These are phyloP conservation scores for Sphaerosporella brunnea DNA, from an alignment of 495 filamentous ascomycete species.

Conservation along the genomic window DNA sequence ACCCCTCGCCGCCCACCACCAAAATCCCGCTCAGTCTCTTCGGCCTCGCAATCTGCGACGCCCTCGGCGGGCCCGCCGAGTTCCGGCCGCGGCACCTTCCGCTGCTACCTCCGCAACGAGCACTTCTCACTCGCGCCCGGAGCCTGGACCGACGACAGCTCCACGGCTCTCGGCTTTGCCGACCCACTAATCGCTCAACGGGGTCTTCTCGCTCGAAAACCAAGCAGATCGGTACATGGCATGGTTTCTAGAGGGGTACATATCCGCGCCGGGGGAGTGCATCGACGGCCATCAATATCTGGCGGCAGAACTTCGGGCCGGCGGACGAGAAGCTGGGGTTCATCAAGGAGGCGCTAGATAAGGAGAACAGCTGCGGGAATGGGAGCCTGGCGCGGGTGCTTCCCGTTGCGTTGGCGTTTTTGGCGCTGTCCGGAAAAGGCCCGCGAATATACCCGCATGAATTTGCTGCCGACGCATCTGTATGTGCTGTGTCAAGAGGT, in stretches of 20 bases:
- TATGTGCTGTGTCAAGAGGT: conserved; percentile 28
- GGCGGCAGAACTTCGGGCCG: too few relatives aligned
- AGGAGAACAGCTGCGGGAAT: conserved; percentile 28
- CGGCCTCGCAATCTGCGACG: conserved; percentile 32
- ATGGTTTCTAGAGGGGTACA: conserved; percentile 29
- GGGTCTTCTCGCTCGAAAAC: conserved; percentile 23
- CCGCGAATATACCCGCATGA: conserved; percentile 18
- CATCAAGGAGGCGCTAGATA: conserved; percentile 6
- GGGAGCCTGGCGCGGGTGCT: conserved; percentile 34
- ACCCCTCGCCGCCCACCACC: background rate
- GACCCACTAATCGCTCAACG: conserved; percentile 27
- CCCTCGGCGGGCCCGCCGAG: conserved; percentile 34
- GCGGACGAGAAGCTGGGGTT: conserved; percentile 8
- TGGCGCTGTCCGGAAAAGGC: conserved; percentile 22
- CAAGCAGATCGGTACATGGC: conserved; percentile 28
- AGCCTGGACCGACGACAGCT: conserved; percentile 34
- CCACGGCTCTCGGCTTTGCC: conserved; percentile 34
- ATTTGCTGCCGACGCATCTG: conserved; percentile 30
- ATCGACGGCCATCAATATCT: conserved; percentile 31
- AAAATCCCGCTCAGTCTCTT: conserved; percentile 29
- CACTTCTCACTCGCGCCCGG: conserved; percentile 25
- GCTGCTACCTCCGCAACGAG: conserved; percentile 18
- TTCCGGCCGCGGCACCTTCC: conserved; percentile 30
- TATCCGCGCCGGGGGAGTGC: conserved; percentile 27
- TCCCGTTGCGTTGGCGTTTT: conserved; percentile 27